Base-by-base conservation (phyloP, 169 alveolate species). In the Eimeria acervulina region DNA sequence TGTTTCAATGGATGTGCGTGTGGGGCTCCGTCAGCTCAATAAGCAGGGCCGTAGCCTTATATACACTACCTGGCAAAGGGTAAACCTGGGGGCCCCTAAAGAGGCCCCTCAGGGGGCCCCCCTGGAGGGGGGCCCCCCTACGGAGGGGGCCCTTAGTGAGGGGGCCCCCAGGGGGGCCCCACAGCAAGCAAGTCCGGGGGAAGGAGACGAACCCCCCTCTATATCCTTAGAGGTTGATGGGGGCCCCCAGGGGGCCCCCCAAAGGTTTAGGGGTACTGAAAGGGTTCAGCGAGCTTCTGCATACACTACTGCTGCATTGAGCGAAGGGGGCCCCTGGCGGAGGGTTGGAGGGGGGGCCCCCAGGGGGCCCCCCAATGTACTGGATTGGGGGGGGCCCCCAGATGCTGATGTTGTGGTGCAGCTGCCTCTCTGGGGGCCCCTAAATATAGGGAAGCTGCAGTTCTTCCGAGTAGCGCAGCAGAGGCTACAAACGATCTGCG, bases 61-160 rank as follows among this genome's bases (percentile, higher is more conserved):
- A 76, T 76, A 76, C 87, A 76, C 87, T 6, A 38, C 87, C 21
- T 76, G 87, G 87, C 87, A 76, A 61, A 55, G 87, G 13, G 28
- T 76, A 21, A 36, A 38, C 63, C 31, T 76, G 87, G 87, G 87
- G 87, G n/a, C 66, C 66, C 66, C 55, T 47, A 12, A 47, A 47
- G 55, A 47, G 55, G 55, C 55, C 55, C 55, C 26, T 19, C n/a
- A 55, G 66, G 66, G 26, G 66, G 5, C 66, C 66, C 66, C 66
- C 15, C 66, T 8, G 26, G 66, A 55, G 66, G 66, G 66, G 26
- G 66, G 66, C n/a, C n/a, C 66, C 23, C 84, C 52, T 72, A 40
- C 61, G 38, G 15, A 12, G 87, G 87, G 59, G 87, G 19, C 87
- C 87, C 44, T 15, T 44, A 4, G 13, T 76, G 33, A 33, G 87